phyloP scores from a whole-genome alignment of 768 basidiomycete genomes.

The Auriscalpium vulgare region DNA sequence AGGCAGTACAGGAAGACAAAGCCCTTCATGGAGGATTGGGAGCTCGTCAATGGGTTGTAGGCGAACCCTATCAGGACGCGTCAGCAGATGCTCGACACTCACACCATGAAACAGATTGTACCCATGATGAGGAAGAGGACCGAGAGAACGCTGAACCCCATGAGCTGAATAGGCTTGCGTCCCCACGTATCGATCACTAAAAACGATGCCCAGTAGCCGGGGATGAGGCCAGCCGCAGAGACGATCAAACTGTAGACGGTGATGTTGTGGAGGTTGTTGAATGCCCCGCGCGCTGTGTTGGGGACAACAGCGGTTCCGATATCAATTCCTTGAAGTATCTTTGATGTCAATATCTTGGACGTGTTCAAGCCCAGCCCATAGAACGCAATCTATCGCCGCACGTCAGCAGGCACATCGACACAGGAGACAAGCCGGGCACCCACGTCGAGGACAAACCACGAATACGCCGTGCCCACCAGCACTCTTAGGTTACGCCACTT shows the following conservation, averaged over 20 bases:
- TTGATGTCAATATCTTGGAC: constrained; percentile 62
- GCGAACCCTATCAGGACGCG: constrained; percentile 12
- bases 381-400: constrained; percentile 57
- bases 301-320: constrained; percentile 43
- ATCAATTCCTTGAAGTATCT: constrained; percentile 29
- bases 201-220: constrained; percentile 67
- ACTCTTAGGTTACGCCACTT: constrained; percentile 75
- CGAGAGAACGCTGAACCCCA: constrained; percentile 67
- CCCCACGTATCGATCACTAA: constrained; percentile 72
- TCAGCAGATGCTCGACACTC: background rate
- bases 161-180: constrained; percentile 73
- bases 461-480: constrained; percentile 69
- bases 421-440: constrained; percentile 25
- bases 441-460: constrained; percentile 86
- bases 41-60: constrained; percentile 21
- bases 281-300: constrained; percentile 27
- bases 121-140: constrained; percentile 61
- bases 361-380: constrained; percentile 87
- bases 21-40: constrained; percentile 18
- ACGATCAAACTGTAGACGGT: constrained; percentile 72
- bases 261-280: constrained; percentile 52
- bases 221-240: constrained; percentile 71
- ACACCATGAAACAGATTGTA: background rate
- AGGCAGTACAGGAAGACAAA: constrained; percentile 34
- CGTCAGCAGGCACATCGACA: background rate